Evolutionary conservation across 768 basidiomycete genomes (phyloP), one percentile per base, ranked within the genome.

Genomic region (Phaffia tasmanica): DNA sequence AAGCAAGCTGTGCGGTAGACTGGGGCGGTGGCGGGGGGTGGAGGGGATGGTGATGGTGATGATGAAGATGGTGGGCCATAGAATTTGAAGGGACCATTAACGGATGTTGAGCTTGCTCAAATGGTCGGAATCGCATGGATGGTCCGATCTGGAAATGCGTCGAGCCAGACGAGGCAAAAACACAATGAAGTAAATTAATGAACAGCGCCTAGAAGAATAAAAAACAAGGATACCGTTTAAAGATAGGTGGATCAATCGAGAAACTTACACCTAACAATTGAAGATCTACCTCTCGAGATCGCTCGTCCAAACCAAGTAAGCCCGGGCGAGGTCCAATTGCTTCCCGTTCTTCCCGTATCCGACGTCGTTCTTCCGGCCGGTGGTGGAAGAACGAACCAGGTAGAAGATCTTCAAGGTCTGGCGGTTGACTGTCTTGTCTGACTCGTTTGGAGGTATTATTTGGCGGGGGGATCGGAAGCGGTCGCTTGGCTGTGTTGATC

Each of bases 291-390:
- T 63, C 63, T 23, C 61, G 11, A 16, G 57, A 57, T 19, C 50
- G 56, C 27, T 69, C 57, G 15, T 56, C 61, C 27, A 69, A 42
- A 21, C 67, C 63, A 48, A 63, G 18, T 42, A 69, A 46, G n/a
- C 62, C 67, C 16, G 67, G 67, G 4, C 63, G 46, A 8, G 67
- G 67, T 0, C 67, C 67, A 62, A 62, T 63, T 3, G 54, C 67
- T 49, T 69, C 67, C 7, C 67, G 48, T 55, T 69, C 67, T 46
- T 69, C 66, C 18, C 61, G 54, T 46, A 67, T 50, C 42, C 59
- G 60, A 23, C 30, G 30, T 53, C 57, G 25, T 30, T 67, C 60
- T 30, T 67, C 66, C 11, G 66, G 60, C n/a, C 54, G 54, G 23
- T 48, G 27, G 14, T 49, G 47, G 16, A 67, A 56, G 47, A 51